These are phyloP conservation scores for Alectoria sarmentosa DNA, from an alignment of 495 filamentous ascomycete genomes.

Conservation along the genomic window DNA sequence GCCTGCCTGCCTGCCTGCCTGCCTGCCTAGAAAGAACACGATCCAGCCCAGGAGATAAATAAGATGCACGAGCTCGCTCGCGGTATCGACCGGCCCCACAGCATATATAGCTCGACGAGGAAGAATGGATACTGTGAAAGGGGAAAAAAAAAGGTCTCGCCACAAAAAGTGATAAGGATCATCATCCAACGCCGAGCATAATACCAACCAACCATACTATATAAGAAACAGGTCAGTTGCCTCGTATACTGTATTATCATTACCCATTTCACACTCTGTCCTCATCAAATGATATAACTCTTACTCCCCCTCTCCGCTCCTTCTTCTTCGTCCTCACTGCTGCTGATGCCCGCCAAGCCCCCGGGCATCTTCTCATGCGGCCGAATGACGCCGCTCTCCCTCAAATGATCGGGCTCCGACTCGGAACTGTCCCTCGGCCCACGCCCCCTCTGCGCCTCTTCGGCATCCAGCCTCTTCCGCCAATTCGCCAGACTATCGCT, in stretches of 20 bases:
- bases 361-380: conserved; percentile 24
- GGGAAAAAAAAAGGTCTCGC: not conserved
- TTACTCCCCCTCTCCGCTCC: conserved; percentile 8
- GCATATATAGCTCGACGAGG: no score
- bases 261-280: not conserved
- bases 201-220: not conserved
- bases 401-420: not conserved
- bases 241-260: conserved; percentile 7
- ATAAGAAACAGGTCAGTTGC: not conserved
- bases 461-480: conserved; percentile 64
- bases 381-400: conserved; percentile 17
- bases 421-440: conserved; percentile 10
- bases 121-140: no score
- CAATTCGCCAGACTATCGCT: conserved; percentile 67
- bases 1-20: no score
- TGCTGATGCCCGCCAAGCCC: conserved; percentile 20
- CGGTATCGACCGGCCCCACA: no score
- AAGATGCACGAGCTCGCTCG: no score
- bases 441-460: conserved; percentile 35
- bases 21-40: no score
- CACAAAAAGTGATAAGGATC: not conserved
- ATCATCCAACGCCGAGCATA: not conserved
- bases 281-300: conserved; percentile 1
- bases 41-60: no score
- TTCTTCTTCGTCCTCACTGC: conserved; percentile 7